phyloP scores from a whole-genome alignment of 2,329 filamentous ascomycete genomes.

The Aspergillus brasiliensis region DNA sequence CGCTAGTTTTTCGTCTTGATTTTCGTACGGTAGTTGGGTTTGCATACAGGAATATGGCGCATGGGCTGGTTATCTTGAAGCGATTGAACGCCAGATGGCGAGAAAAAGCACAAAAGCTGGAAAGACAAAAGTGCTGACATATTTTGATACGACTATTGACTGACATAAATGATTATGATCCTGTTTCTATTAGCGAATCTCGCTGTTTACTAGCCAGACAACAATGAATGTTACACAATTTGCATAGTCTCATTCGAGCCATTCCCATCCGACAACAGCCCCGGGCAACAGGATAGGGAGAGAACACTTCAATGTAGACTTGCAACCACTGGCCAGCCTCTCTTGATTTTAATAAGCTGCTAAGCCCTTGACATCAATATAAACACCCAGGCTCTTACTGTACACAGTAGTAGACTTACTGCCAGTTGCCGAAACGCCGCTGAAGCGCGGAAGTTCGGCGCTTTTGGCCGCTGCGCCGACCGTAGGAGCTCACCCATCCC shows the following conservation, averaged over 20 bases:
- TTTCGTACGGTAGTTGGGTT: neutral
- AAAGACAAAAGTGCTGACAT: slow-evolving; percentile 9
- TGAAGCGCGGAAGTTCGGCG: slow-evolving; percentile 29
- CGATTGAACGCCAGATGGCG: slow-evolving; percentile 6
- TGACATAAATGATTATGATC: slow-evolving; percentile 4
- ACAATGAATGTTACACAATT: neutral
- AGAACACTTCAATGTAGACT: too few relatives aligned
- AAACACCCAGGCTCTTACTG: neutral
- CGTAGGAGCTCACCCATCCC: slow-evolving; percentile 31
- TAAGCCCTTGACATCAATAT: neutral
- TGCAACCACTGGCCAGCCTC: too few relatives aligned
- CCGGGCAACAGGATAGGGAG: too few relatives aligned
- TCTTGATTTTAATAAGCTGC: too few relatives aligned
- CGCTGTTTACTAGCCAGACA: neutral
- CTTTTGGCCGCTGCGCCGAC: slow-evolving; percentile 34
- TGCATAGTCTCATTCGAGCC: neutral
- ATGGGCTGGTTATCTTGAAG: neutral
- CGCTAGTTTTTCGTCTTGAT: neutral
- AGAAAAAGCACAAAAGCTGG: slow-evolving; percentile 1
- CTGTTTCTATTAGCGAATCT: slow-evolving; percentile 1
- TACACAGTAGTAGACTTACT: too few relatives aligned
- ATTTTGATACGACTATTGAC: neutral
- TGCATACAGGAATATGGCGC: slow-evolving; percentile 2
- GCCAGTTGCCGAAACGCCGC: slow-evolving; percentile 1
- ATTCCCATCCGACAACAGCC: neutral